Evolutionary conservation across 2,329 filamentous ascomycete genomes (phyloP), one percentile per base, ranked within the genome.

Genomic region (Xylariales sp.): DNA sequence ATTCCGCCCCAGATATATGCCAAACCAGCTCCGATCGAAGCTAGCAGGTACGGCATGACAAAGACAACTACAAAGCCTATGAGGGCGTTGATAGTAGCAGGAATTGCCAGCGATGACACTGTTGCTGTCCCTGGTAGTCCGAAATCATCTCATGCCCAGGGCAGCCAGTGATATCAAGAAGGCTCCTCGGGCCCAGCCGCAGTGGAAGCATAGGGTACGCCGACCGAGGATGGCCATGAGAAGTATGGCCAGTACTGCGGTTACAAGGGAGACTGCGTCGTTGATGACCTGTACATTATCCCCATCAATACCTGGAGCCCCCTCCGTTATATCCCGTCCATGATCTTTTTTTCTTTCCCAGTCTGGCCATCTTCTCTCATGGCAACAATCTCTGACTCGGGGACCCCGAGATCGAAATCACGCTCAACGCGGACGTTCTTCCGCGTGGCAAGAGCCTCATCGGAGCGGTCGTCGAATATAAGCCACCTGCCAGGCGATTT

Each of bases 41-140:
- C 42, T 12, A 53, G 43, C 4, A 53, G 44, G 28, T 53, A 53
- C 1, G 50, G 50, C 4, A 43, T 50, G 1, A 35, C 40, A 34
- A 51, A 51, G 10, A 47, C 45, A 3, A 53, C 49, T 1, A 47
- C 44, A 16, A 53, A 53, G 12, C 47, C 40, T n/a, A 48, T 40
- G n/a, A 51, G 37, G 27, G 49, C 46, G 21, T 52, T 51, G n/a
- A 52, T 19, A 8, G 46, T 46, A n/a, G 48, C 51, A 12, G 48
- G 24, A 28, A 49, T 8, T 7, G 50, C 50, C 48, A 49, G 35
- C 35, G 10, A 38, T 15, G 19, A 38, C 22, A 8, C 35, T 24
- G 7, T 25, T 38, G n/a, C 19, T 38, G 1, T 28, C 35, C 4
- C 19, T 24, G n/a, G n/a, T 4, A 3, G 35, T 15, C 8, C 14